Evolutionary conservation across 2,329 filamentous ascomycete species (phyloP).

Genomic region (Davidsoniella virescens): DNA sequence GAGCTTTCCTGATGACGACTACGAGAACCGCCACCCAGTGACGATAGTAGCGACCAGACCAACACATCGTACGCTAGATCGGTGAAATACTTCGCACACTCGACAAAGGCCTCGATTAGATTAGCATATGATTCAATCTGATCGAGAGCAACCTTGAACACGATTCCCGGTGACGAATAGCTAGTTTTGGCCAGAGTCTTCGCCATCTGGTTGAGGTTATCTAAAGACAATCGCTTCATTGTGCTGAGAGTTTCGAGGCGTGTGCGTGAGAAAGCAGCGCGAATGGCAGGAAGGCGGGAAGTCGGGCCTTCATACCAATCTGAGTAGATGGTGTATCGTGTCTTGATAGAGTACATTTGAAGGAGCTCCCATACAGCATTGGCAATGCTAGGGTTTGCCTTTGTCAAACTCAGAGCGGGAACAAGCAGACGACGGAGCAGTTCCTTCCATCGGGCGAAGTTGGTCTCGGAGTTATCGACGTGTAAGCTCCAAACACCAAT

Average conservation of each 20-base stretch:
- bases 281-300: conserved; percentile 62
- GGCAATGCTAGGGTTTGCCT: conserved; percentile 66
- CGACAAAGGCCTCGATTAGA: conserved; percentile 83
- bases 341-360: conserved; percentile 57
- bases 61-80: conserved; percentile 84
- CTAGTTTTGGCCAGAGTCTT: conserved; percentile 83
- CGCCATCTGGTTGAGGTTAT: conserved; percentile 74
- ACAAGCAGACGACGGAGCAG: conserved; percentile 72
- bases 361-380: conserved; percentile 78
- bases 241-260: conserved; percentile 66
- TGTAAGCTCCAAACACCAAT: conserved; percentile 65
- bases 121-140: conserved; percentile 93
- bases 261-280: conserved; percentile 60
- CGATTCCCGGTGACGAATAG: conserved; percentile 74
- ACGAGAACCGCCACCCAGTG: conserved; percentile 42
- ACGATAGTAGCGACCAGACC: conserved; percentile 78
- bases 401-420: conserved; percentile 73
- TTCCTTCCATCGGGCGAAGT: conserved; percentile 66
- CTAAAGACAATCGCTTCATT: conserved; percentile 77
- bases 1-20: conserved; percentile 47
- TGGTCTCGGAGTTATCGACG: conserved; percentile 52
- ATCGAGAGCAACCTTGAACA: conserved; percentile 75
- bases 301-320: conserved; percentile 79
- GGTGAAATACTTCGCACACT: conserved; percentile 89
- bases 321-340: conserved; percentile 75